These are phyloP conservation scores for Rhynchosporium graminicola DNA, from an alignment of 2,329 filamentous ascomycete species.

Conservation along the genomic window DNA sequence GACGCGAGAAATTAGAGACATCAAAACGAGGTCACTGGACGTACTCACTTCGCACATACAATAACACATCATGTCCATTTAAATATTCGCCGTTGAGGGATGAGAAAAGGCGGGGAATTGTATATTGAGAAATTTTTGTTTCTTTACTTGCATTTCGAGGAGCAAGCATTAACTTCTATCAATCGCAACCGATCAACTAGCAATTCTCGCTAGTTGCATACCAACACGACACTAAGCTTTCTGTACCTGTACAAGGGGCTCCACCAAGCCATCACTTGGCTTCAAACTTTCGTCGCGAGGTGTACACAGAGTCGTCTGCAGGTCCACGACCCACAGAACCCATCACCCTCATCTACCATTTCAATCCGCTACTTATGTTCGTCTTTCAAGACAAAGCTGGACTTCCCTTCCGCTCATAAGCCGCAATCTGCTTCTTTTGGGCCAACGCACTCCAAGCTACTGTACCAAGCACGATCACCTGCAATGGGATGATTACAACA, in stretches of 20 bases:
- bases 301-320: neutral
- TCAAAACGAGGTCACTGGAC: too few relatives aligned
- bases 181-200: too few relatives aligned
- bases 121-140: too few relatives aligned
- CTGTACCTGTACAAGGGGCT: neutral
- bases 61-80: too few relatives aligned
- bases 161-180: too few relatives aligned
- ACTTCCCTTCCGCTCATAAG: slow-evolving; percentile 38
- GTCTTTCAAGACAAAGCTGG: slow-evolving; percentile 36
- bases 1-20: too few relatives aligned
- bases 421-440: slow-evolving; percentile 44
- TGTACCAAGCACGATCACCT: slow-evolving; percentile 51
- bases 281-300: too few relatives aligned
- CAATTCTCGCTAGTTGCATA: too few relatives aligned
- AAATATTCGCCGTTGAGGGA: too few relatives aligned
- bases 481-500: slow-evolving; percentile 58
- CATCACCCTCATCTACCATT: neutral
- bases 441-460: slow-evolving; percentile 49
- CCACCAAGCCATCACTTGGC: neutral
- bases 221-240: neutral
- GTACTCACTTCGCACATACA: too few relatives aligned
- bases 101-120: too few relatives aligned
- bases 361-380: neutral
- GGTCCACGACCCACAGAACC: neutral
- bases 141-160: too few relatives aligned